Conservation (phyloP, 495 filamentous ascomycete genomes). For the Rusavskia elegans region DNA sequence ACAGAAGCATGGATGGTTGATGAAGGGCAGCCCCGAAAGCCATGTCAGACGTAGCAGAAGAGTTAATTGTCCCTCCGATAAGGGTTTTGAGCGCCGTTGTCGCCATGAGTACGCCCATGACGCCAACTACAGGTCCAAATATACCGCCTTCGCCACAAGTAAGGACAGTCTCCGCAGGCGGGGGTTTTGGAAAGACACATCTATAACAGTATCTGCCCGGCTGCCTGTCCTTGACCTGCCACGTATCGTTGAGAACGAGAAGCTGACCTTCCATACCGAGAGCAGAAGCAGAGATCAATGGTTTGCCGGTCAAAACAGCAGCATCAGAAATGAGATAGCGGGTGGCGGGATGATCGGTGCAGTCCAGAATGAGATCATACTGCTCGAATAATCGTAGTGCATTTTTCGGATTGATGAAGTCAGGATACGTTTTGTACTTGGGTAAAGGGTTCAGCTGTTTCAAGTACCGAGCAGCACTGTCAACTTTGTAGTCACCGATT, state of each 20-base stretch:
- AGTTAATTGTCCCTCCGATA: constrained; percentile 26
- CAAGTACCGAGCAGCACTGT: constrained; percentile 57
- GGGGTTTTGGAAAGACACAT: constrained; percentile 79
- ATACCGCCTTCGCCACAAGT: constrained; percentile 88
- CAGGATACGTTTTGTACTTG: constrained; percentile 41
- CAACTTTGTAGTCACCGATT: constrained; percentile 68
- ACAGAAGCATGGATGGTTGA: constrained; percentile 41
- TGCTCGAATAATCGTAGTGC: constrained; percentile 43
- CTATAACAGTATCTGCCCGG: constrained; percentile 56
- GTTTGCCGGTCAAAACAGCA: constrained; percentile 61
- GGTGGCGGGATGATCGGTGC: constrained; percentile 79
- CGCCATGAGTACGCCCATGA: constrained; percentile 87
- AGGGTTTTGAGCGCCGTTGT: constrained; percentile 70
- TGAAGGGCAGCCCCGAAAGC: not conserved
- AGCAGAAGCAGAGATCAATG: constrained; percentile 77
- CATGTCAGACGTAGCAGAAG: not conserved
- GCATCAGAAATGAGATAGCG: constrained; percentile 89
- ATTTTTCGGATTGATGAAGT: constrained; percentile 45
- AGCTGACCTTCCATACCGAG: constrained; percentile 79
- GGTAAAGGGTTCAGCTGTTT: constrained; percentile 25
- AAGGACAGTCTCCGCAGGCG: constrained; percentile 58
- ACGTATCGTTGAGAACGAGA: constrained; percentile 52
- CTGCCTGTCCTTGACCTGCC: constrained; percentile 28
- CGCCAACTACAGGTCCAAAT: constrained; percentile 78
- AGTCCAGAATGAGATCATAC: constrained; percentile 85